Base-by-base conservation (phyloP, 352 stramenopile genomes). In the Globisporangium paroecandrum region DNA sequence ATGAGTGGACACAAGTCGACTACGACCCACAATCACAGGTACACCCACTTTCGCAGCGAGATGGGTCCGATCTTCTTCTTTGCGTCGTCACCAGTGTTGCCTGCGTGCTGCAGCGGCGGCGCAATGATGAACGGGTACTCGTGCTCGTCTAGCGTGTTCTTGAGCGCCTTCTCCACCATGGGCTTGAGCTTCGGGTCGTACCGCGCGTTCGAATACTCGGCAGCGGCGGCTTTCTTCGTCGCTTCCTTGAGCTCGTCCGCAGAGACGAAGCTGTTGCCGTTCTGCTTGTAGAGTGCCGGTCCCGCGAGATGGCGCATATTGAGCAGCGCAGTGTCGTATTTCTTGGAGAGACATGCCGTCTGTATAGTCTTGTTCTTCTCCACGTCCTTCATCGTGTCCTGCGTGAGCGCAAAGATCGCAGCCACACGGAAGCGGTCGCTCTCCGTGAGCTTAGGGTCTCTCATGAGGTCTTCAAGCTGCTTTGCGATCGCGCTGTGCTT, bases 351-450 rank as follows among this genome's bases (percentile, higher is more conserved):
- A 55, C 90, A 83, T 10, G 95, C 96, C 20, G 83, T 78, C 59
- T 87, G 75, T 56, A 98, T 85, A 0, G 98, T 69, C 61, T 95
- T 94, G 63, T 86, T 83, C 47, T 93, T 88, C 61, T 98, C 89
- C 9, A 77, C 73, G 36, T 95, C 85, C 49, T 92, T 97, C 69
- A 98, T 86, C 13, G 81, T 74, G 53, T 94, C 84, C 75, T 99
- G 97, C 15, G 93, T 98, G 18, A 99, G 77, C 13, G 95, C 94
- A 72, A 98, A 97, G 53, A 99, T 89, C 13, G 94, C 84, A 0
- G 98, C 78, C 10, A 99, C 87, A 54, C 97, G 85, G 56, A 98
- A 90, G 8, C 90, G 85, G 46, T 97, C 87, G 36, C 91, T 77
- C 25, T 90, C 80, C 0, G 76, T 81, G 22, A 96, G 66, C 57